Percentiles rank a stretch among this genome's conserved stretches.
phyloP scores from a whole-genome alignment of 805 yeast species.

The Schizosaccharomyces pombe region DNA sequence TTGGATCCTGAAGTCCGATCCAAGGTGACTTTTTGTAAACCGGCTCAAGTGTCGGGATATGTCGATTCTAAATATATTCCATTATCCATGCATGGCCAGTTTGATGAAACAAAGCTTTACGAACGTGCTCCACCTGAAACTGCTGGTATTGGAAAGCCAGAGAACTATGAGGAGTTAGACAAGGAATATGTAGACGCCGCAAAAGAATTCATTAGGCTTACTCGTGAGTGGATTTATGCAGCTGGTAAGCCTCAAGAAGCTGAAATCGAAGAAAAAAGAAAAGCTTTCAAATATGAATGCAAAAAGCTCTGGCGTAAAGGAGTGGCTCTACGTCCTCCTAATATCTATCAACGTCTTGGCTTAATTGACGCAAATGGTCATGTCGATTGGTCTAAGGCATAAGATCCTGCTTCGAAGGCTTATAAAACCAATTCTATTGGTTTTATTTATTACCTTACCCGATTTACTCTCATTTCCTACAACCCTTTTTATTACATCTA shows the following conservation, averaged over 20 bases:
- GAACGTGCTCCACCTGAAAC: background rate
- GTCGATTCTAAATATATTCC: background rate
- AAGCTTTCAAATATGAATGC: background rate
- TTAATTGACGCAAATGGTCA: background rate
- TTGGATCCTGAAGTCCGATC: background rate
- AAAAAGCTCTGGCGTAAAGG: constrained; percentile 2
- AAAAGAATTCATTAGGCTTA: background rate
- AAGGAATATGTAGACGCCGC: background rate
- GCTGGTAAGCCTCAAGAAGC: background rate
- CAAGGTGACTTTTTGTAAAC: background rate
- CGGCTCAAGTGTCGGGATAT: background rate
- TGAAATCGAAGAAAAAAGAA: background rate
- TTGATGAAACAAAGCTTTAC: background rate
- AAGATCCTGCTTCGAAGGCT: background rate
- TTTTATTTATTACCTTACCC: background rate
- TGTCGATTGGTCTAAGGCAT: background rate
- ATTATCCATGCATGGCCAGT: background rate
- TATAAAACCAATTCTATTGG: background rate
- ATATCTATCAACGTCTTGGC: constrained; percentile 3
- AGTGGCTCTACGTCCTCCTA: background rate
- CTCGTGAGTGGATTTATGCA: background rate
- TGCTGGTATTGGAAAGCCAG: background rate
- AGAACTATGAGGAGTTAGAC: background rate
- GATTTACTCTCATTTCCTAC: background rate
- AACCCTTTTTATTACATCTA: too few species aligned